Conservation (phyloP, 78 protist genomes). For the Protostelium mycophagum region DNA sequence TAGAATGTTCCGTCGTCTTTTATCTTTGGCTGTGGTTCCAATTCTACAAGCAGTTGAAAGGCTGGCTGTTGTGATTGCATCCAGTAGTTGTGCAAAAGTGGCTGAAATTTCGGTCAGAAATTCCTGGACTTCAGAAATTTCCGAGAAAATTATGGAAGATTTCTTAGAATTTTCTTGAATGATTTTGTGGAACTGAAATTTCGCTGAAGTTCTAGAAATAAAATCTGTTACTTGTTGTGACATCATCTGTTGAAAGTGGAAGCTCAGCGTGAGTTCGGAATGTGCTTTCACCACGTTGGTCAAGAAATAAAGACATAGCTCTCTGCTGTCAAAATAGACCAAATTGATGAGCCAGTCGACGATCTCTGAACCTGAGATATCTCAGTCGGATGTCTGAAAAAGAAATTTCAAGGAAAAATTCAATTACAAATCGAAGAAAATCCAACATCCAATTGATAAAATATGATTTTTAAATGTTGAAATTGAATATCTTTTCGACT, state of each 20-base stretch:
- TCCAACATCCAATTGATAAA: no score
- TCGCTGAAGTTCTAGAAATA: no score
- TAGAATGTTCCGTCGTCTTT: not conserved
- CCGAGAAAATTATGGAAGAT: not conserved
- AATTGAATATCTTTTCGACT: no score
- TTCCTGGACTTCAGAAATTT: not conserved
- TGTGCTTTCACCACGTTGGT: not conserved
- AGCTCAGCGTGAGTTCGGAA: not conserved
- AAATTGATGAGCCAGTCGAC: not conserved
- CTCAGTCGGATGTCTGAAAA: not conserved
- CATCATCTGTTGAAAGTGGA: not conserved
- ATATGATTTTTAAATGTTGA: no score
- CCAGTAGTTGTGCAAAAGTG: not conserved
- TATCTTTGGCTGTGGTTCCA: not conserved
- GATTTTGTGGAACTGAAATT: no score
- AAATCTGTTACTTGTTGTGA: not conserved
- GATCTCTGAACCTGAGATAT: not conserved
- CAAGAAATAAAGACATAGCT: not conserved
- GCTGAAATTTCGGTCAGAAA: no score
- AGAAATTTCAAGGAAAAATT: not conserved
- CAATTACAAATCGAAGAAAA: no score
- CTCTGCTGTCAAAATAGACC: not conserved
- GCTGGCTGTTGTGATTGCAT: not conserved
- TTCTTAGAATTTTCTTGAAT: not conserved
- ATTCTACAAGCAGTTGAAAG: not conserved